phyloP scores from a whole-genome alignment of 2,329 filamentous ascomycete species.

The Ilyonectria mors-panacis region DNA sequence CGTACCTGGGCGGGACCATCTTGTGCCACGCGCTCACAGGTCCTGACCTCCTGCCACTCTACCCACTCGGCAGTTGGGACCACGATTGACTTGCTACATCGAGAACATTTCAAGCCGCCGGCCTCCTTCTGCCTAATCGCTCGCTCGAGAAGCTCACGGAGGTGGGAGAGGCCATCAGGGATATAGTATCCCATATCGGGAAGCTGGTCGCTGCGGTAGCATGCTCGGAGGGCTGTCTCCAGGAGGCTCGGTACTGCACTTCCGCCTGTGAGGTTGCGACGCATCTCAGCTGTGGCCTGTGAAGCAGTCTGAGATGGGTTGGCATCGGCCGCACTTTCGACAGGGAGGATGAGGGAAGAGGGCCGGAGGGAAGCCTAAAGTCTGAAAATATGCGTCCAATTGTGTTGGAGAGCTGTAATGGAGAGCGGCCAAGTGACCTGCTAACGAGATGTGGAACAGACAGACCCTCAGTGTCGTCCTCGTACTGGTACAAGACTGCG shows the following conservation, averaged over 20 bases:
- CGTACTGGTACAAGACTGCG: conserved; percentile 28
- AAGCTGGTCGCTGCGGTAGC: conserved; percentile 60
- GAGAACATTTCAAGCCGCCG: conserved; percentile 67
- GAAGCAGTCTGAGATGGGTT: conserved; percentile 12
- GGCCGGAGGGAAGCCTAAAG: conserved; percentile 49
- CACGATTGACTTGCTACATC: conserved; percentile 64
- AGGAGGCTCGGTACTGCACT: conserved; percentile 65
- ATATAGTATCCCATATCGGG: conserved; percentile 61
- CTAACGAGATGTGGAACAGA: conserved; percentile 42
- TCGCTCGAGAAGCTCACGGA: conserved; percentile 58
- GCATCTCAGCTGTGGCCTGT: conserved; percentile 24
- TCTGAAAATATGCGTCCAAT: conserved; percentile 49
- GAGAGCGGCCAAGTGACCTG: conserved; percentile 49
- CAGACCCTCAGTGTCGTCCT: conserved; percentile 6
- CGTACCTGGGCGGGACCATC: conserved; percentile 28
- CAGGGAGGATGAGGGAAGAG: conserved; percentile 38
- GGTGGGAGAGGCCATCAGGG: conserved; percentile 57
- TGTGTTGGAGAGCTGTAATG: conserved; percentile 51
- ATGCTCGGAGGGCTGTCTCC: conserved; percentile 65
- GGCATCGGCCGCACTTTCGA: conserved; percentile 38
- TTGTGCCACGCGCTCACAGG: conserved; percentile 30
- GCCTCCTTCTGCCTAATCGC: conserved; percentile 59
- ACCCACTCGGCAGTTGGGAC: conserved; percentile 72
- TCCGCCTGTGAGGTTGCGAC: conserved; percentile 35
- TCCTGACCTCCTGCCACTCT: conserved; percentile 69